Evolutionary conservation across 192 early-diverging fungal genomes (phyloP), one percentile per base, ranked within the genome.

Genomic region (Backusella psychrophila): DNA sequence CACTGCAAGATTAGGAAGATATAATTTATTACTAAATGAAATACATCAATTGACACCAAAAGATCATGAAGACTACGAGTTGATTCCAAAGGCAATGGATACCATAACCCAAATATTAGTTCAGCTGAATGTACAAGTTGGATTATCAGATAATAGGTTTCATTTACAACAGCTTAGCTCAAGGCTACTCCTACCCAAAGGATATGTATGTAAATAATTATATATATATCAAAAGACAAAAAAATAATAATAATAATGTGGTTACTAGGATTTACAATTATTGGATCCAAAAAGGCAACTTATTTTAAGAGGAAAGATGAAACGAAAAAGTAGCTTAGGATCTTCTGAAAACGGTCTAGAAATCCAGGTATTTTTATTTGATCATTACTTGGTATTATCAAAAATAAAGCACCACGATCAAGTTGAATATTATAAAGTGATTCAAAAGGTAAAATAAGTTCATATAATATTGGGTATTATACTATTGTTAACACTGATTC

Each of bases 341-440:
- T 44, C 66, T 17, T 80, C 78, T 26, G 90, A 26, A 21, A 56
- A 90, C 44, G 90, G 88, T 21, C 81, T 90, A 0, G 93, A 94
- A 35, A 75, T 97, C 12, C 86, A 88, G 56, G 90, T 97, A 34
- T 93, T 95, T 75, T 78, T 98, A 63, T 93, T 99, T 66, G 97
- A 99, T 82, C 94, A 98, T 84, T 88, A 90, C 78, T 77, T 95
- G 26, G 80, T 95, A 33, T 87, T 94, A 82, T 89, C 91, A 73
- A 93, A 90, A 78, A 84, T 86, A 69, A 94, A 91, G 82, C 83
- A 84, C 21, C 82, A 85, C 41, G 81, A 88, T 72, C 82, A 86
- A 29, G 78, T 84, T 3, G 90, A 89, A 65, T 87, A 89, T 71
- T 90, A 85, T 75, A 91, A 90, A 67, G 86, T 91, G 14, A 85